phyloP scores from a whole-genome alignment of 2,329 filamentous ascomycete species.

The Grosmannia huntii region DNA sequence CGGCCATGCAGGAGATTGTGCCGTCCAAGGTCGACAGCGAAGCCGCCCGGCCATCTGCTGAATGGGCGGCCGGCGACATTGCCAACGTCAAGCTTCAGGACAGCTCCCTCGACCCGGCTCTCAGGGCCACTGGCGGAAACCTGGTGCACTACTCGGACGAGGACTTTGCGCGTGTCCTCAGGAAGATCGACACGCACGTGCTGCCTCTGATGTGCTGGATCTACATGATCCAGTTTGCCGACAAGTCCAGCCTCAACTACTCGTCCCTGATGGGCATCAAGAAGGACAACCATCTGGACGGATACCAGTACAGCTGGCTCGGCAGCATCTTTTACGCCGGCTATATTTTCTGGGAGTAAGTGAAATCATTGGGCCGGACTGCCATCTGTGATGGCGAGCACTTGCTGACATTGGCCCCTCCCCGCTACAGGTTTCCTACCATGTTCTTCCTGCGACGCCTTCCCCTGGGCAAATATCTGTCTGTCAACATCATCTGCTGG shows the following conservation, averaged over 20 bases:
- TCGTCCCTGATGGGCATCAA: constrained; percentile 24
- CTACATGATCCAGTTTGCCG: constrained; percentile 20
- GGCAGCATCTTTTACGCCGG: constrained; percentile 32
- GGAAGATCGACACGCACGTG: constrained; percentile 48
- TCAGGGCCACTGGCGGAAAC: neutral
- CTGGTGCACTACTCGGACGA: constrained; percentile 7
- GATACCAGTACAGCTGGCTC: constrained; percentile 31
- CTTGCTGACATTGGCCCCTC: neutral
- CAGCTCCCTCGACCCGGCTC: neutral
- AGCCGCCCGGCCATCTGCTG: neutral
- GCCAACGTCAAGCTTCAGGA: neutral
- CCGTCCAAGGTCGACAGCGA: neutral
- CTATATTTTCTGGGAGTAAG: constrained; percentile 24
- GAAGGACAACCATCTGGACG: constrained; percentile 19
- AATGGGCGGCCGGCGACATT: neutral
- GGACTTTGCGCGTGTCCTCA: constrained; percentile 38
- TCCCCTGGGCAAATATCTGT: constrained; percentile 3
- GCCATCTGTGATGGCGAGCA: neutral
- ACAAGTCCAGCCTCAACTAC: constrained; percentile 44
- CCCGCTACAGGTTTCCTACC: neutral
- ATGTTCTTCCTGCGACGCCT: neutral
- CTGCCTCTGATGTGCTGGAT: constrained; percentile 35
- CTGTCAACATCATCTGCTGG: constrained; percentile 6
- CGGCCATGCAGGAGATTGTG: neutral
- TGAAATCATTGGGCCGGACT: neutral